These are phyloP conservation scores for Penicillium bialowiezense DNA, from an alignment of 495 filamentous ascomycete species.

Conservation along the genomic window DNA sequence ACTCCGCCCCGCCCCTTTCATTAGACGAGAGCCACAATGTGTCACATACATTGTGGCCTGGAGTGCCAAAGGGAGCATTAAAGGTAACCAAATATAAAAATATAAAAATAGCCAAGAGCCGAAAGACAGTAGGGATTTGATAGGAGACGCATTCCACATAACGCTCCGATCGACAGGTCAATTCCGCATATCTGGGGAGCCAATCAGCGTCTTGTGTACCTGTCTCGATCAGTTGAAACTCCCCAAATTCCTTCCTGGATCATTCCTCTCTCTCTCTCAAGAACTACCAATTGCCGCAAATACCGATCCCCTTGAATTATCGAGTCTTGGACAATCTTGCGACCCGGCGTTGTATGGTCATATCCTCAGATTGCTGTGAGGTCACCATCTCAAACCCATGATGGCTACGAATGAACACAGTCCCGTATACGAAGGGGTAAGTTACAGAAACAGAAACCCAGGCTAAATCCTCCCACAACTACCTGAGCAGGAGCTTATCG, in stretches of 20 bases:
- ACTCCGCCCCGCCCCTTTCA: constrained; percentile 1
- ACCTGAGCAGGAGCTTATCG: constrained; percentile 10
- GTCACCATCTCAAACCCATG: constrained; percentile 9
- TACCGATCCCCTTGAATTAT: constrained; percentile 10
- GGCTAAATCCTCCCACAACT: no score
- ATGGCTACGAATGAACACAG: constrained; percentile 43
- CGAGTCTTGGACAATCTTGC: constrained; percentile 7
- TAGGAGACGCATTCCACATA: no score
- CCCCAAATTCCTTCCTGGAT: constrained; percentile 22
- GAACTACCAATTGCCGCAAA: not conserved
- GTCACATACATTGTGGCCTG: not conserved
- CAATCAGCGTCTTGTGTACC: constrained; percentile 24
- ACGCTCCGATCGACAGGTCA: constrained; percentile 19
- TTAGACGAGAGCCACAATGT: not conserved
- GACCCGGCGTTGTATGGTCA: constrained; percentile 17
- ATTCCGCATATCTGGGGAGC: constrained; percentile 9
- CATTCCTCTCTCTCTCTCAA: constrained; percentile 7
- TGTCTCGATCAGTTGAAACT: constrained; percentile 22
- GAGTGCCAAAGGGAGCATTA: no score
- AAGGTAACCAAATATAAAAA: no score
- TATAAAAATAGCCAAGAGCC: no score
- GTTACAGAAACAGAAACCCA: constrained; percentile 6
- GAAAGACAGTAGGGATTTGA: no score
- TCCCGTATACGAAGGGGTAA: constrained; percentile 51
- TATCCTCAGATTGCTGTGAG: constrained; percentile 19